Evolutionary conservation across 2,329 filamentous ascomycete species (phyloP), one percentile per base, ranked within the genome.

Genomic region (Colletotrichum melonis): DNA sequence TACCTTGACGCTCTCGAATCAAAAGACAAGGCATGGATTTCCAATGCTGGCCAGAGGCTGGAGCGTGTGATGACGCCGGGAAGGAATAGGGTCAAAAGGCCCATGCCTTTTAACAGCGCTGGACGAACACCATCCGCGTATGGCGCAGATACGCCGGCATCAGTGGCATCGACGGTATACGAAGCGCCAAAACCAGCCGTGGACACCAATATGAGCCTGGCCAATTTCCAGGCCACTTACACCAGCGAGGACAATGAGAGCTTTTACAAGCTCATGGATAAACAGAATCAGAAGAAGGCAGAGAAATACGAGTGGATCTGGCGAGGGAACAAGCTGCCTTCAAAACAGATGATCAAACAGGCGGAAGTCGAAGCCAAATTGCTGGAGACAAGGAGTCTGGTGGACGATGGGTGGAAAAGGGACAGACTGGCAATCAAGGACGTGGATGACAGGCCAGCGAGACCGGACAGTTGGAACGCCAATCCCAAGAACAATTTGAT

Each of bases 231-330:
- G 80, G 89, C 93, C 3, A 96, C 94, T 77, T 98, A 98, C 84
- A 99, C 96, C 1, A 98, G 95, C 79, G 97, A 99, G 82, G 97
- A 99, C 81, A 98, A 98, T 80, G 97, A 98, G 80, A 97, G 94
- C 77, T 98, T 99, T 85, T 97, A 98, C 82, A 93, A 92, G 77
- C 87, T 99, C 1, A 86, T 98, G 32, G 97, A 99, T 84, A 94
- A 92, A 78, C 95, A 98, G 79, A 99, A 98, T 79, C 88, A 92
- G 74, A 96, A 95, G 81, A 90, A 89, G 63, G 92, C 93, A 0
- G 92, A 95, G 78, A 97, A 96, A 78, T 94, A 98, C 79, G 91
- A 92, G 1, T 98, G 96, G 93, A 86, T 98, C 58, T 97, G 95
- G 91, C 89, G 91, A 11, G 94, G 92, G 32, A 98, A 98, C 84